These are phyloP conservation scores for Hirsutella thompsonii DNA, from an alignment of 2,329 filamentous ascomycete genomes.

Conservation along the genomic window DNA sequence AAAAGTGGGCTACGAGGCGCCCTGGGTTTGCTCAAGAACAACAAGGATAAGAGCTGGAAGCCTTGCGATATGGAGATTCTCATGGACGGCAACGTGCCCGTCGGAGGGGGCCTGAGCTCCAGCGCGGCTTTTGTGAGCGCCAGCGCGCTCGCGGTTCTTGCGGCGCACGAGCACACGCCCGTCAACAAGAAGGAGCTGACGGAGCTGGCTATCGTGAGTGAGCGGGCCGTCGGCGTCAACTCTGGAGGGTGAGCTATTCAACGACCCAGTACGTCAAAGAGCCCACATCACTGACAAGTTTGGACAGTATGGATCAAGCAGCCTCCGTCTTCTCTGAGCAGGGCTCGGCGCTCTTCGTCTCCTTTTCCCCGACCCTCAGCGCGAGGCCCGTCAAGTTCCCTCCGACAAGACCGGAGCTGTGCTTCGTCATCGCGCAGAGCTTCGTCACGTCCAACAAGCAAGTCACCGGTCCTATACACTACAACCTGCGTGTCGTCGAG, in stretches of 20 bases:
- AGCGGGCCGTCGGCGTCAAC: constrained; percentile 90
- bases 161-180: constrained; percentile 63
- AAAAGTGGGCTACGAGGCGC: constrained; percentile 81
- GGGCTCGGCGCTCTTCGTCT: constrained; percentile 79
- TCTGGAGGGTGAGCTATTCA: constrained; percentile 61
- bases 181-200: constrained; percentile 88
- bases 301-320: constrained; percentile 79
- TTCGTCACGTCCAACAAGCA: constrained; percentile 93
- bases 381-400: constrained; percentile 74
- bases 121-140: constrained; percentile 90
- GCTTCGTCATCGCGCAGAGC: constrained; percentile 87
- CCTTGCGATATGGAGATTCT: constrained; percentile 72
- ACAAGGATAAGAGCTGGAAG: constrained; percentile 45
- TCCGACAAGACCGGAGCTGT: constrained; percentile 66
- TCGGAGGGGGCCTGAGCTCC: constrained; percentile 83
- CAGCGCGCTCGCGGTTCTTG: constrained; percentile 76
- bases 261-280: background rate
- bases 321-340: constrained; percentile 87
- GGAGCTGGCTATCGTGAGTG: constrained; percentile 87
- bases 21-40: constrained; percentile 60
- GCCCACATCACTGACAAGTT: background rate
- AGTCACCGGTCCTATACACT: constrained; percentile 83
- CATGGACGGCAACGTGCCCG: constrained; percentile 83
- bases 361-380: constrained; percentile 68
- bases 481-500: constrained; percentile 94